Conservation (phyloP, 1,139 yeast species). For the Diutina neorugosa region DNA sequence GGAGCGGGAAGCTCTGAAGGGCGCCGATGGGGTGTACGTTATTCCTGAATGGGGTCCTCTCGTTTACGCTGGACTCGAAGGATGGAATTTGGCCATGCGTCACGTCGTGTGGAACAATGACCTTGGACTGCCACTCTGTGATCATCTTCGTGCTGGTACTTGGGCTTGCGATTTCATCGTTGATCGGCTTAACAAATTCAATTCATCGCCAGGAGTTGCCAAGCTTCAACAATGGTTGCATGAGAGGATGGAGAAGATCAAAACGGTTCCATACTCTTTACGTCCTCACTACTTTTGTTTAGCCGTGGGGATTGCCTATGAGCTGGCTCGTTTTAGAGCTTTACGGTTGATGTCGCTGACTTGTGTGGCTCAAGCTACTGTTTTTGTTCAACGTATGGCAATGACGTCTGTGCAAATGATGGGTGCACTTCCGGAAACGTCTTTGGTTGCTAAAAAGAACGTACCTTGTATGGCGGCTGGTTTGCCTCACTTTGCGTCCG, state of each 20-base stretch:
- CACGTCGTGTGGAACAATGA: constrained; percentile 57
- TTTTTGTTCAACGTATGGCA: constrained; percentile 70
- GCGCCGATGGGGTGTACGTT: constrained; percentile 57
- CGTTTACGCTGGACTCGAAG: constrained; percentile 85
- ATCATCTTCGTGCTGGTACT: constrained; percentile 66
- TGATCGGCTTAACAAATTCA: constrained; percentile 48
- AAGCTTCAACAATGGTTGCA: constrained; percentile 59
- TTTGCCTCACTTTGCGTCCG: constrained; percentile 81
- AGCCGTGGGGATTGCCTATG: constrained; percentile 69
- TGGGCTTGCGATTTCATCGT: constrained; percentile 85
- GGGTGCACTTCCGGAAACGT: constrained; percentile 63
- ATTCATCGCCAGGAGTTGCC: constrained; percentile 28
- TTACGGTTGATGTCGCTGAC: constrained; percentile 22
- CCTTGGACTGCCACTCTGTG: constrained; percentile 72
- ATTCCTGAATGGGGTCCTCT: constrained; percentile 66
- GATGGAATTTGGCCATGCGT: constrained; percentile 70
- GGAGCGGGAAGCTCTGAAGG: constrained; percentile 71
- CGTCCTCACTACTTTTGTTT: constrained; percentile 82
- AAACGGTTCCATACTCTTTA: constrained; percentile 61
- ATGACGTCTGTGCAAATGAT: constrained; percentile 83
- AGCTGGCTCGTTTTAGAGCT: constrained; percentile 62
- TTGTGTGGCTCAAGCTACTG: constrained; percentile 30
- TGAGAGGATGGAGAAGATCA: constrained; percentile 52
- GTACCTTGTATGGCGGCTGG: constrained; percentile 90
- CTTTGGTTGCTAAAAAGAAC: constrained; percentile 51